Evolutionary conservation across 805 yeast genomes (phyloP).

Genomic region (Candida sonorensis): DNA sequence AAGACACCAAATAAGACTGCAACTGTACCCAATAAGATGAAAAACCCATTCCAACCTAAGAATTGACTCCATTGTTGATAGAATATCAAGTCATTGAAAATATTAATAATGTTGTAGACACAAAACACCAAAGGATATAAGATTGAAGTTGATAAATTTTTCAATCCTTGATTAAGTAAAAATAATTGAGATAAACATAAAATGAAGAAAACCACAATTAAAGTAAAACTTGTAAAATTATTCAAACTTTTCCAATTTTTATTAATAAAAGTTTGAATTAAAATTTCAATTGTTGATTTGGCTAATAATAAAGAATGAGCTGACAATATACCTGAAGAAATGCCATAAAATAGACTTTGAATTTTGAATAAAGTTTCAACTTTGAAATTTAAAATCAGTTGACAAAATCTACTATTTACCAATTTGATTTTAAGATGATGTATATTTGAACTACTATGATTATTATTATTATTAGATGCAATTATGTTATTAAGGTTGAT

Average conservation of each 20-base stretch:
- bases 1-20: conserved; percentile 65
- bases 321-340: conserved; percentile 67
- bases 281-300: conserved; percentile 71
- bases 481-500: no score
- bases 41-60: conserved; percentile 26
- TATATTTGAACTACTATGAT: no score
- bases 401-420: no score
- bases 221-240: conserved; percentile 38
- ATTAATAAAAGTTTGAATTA: conserved; percentile 37
- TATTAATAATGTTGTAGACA: conserved; percentile 66
- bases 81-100: conserved; percentile 58
- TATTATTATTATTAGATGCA: no score
- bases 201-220: conserved; percentile 47
- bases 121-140: conserved; percentile 83
- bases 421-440: no score
- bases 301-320: conserved; percentile 84
- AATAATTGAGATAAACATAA: conserved; percentile 68
- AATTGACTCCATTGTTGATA: conserved; percentile 43
- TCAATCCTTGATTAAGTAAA: conserved; percentile 67
- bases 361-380: conserved; percentile 20
- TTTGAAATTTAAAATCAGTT: conserved; percentile 7
- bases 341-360: conserved; percentile 61
- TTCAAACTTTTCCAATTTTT: conserved; percentile 26
- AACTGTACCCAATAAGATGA: conserved; percentile 38
- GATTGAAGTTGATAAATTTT: conserved; percentile 64